Base-by-base conservation (phyloP, 2,329 filamentous ascomycete genomes). In the Lachnellula cervina region DNA sequence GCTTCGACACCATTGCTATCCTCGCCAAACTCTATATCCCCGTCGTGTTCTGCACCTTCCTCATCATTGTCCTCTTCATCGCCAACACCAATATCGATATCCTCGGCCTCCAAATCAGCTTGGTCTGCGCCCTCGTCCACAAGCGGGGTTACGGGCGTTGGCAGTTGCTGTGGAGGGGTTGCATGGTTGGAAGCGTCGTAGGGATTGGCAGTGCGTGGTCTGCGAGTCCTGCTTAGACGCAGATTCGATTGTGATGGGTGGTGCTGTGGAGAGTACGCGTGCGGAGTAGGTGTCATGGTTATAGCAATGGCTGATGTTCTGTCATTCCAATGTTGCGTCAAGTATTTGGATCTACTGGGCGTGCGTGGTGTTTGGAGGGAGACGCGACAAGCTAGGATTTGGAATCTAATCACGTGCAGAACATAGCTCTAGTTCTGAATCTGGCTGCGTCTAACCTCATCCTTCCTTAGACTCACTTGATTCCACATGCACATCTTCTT, bases 41-140 rank as follows among this genome's bases (percentile, higher is more conserved):
- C 64, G 8, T 66, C 65, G 14, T 64, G 61, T 28, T 61, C 59
- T 17, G 61, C 48, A n/a, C 59, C 59, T 35, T 57, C 57, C 7
- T 61, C 65, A 42, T 55, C 58, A 4, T 58, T 62, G 32, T 63
- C 62, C 5, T 63, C 57, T 16, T 54, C 55, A 32, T 32, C 28
- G 28, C 4, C 28, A 32, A 32, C 4, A 11, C 8, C 28, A 9
- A 11, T 32, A 32, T 11, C 28, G 9, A 32, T 11, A 32, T 45
- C 60, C 25, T 63, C 56, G 13, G 57, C 60, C n/a, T 55, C 56
- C 17, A 19, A 53, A 54, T 25, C 40, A n/a, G 14, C 37, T 35
- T 2, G 48, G 35, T 46, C 37, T 40, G 35, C 21, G 28, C 37
- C 42, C 19, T 57, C 38, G 23, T 61, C 51, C 5, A 53, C 49